Evolutionary conservation across 306 rosid genomes (phyloP).

Genomic region (Boehmeria nivea): DNA sequence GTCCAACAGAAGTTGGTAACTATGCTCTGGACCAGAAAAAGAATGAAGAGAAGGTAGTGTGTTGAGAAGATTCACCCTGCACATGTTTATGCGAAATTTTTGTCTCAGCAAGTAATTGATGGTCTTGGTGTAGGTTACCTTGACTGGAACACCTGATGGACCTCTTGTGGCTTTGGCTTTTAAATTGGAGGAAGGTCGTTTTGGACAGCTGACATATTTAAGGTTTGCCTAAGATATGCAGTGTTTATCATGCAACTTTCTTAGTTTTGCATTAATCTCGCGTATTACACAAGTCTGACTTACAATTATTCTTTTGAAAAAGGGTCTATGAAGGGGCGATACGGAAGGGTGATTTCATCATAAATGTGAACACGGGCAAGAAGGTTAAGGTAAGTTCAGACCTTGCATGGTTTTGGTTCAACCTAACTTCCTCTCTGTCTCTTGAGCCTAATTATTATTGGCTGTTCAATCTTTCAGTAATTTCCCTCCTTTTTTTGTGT

Average conservation of each 20-base stretch:
- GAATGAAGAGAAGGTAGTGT: constrained; percentile 76
- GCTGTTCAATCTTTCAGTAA: neutral
- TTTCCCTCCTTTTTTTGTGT: neutral
- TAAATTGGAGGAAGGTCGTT: constrained; percentile 93
- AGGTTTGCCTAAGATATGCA: constrained; percentile 45
- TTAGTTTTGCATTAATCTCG: constrained; percentile 5
- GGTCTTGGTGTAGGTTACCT: constrained; percentile 44
- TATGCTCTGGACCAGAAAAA: constrained; percentile 90
- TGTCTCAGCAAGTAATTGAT: constrained; percentile 17
- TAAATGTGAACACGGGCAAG: constrained; percentile 87
- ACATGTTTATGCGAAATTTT: constrained; percentile 12
- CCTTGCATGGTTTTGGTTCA: neutral
- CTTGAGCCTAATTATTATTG: neutral
- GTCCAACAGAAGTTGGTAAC: constrained; percentile 82
- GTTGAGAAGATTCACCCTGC: constrained; percentile 12
- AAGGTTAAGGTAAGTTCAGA: constrained; percentile 64
- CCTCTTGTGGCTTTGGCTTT: constrained; percentile 97
- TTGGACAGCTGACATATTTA: constrained; percentile 90
- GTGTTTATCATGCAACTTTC: constrained; percentile 6
- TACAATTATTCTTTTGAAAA: constrained; percentile 18
- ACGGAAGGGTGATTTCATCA: constrained; percentile 86
- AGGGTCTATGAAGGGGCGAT: constrained; percentile 93
- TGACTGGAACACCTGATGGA: constrained; percentile 84
- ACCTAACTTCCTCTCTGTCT: too few relatives aligned
- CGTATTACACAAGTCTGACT: constrained; percentile 14